Evolutionary conservation across 1,139 yeast genomes (phyloP), one percentile per base, ranked within the genome.

Genomic region (Suhomyces chickasaworum): DNA sequence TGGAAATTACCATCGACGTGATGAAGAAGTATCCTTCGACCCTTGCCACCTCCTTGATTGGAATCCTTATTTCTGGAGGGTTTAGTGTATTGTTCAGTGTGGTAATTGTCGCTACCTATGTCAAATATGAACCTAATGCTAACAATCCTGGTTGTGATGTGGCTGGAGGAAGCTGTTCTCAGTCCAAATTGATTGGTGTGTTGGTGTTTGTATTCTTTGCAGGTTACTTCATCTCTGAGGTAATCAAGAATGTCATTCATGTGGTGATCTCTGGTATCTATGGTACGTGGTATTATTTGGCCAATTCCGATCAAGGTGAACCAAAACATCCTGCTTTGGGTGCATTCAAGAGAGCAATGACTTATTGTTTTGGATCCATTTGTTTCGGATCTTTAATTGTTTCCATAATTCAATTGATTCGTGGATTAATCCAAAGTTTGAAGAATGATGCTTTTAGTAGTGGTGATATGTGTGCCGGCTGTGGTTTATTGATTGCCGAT

Each of bases 251-350:
- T 58, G 79, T 88, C n/a, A 84, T 90, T 46, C 96, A 91, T 61
- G 87, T 86, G 34, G 83, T 93, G 1, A 84, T 89, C 48, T 78
- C 93, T 20, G 97, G 97, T 29, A 81, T 90, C 30, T 91, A 80
- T 62, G 97, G 97, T 17, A 81, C 95, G 4, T 90, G 97, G 97
- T 90, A 89, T 66, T 90, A 86, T 64, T 74, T 87, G 61, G 79
- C 89, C 38, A 78, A 77, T 52, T 79, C 90, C 1, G 91, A 86
- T 59, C 87, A 86, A 58, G 96, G 96, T 5, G 80, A 84, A 71
- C 96, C 96, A 30, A 78, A 68, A 55, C 80, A 80, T 70, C 95
- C 96, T 8, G 95, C 95, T 1, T 66, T 83, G 47, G 91, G 95
- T 6, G 86, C 97, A 1, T 81, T 91, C 55, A 84, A 81, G 60